A percentile compares a stretch with the other conserved stretches of the same genome.
phyloP scores from a whole-genome alignment of 1,139 yeast species.

The Yamadazyma diddensiae region DNA sequence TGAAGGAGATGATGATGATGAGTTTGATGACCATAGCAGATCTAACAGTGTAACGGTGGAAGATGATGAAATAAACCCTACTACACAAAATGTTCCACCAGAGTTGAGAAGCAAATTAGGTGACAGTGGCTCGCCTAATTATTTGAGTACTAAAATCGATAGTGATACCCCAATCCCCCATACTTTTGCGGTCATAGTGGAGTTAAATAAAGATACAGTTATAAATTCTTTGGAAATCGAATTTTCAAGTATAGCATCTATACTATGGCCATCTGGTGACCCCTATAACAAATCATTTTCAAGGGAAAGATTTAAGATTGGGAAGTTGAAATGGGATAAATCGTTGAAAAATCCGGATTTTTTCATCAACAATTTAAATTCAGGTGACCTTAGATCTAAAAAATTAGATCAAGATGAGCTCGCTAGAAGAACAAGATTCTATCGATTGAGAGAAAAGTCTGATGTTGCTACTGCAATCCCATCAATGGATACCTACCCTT shows the following conservation, averaged over 20 bases:
- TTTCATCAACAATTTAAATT: slow-evolving; percentile 38
- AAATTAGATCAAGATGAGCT: slow-evolving; percentile 32
- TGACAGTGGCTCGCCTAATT: slow-evolving; percentile 36
- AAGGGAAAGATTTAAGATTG: slow-evolving; percentile 50
- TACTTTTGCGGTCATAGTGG: slow-evolving; percentile 44
- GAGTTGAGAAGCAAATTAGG: slow-evolving; percentile 16
- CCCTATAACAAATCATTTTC: slow-evolving; percentile 41
- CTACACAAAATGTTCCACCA: slow-evolving; percentile 13
- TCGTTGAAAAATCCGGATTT: slow-evolving; percentile 44
- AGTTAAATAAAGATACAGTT: slow-evolving; percentile 33
- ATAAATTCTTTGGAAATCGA: slow-evolving; percentile 30
- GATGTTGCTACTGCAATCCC: slow-evolving; percentile 12
- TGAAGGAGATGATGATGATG: slow-evolving; percentile 7
- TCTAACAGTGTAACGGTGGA: slow-evolving; percentile 1
- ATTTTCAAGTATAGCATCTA: slow-evolving; percentile 31
- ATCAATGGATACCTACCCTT: slow-evolving; percentile 4
- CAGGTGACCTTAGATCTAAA: slow-evolving; percentile 30
- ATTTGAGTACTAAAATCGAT: slow-evolving; percentile 40
- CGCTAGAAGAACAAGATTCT: slow-evolving; percentile 37
- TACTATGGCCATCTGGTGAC: slow-evolving; percentile 58
- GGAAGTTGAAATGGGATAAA: slow-evolving; percentile 47
- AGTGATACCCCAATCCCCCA: slow-evolving; percentile 44
- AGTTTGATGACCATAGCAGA: slow-evolving; percentile 3
- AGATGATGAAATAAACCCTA: slow-evolving; percentile 8
- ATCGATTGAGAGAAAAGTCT: slow-evolving; percentile 24